Evolutionary conservation across 306 rosid genomes (phyloP).

Genomic region (Neltuma alba): DNA sequence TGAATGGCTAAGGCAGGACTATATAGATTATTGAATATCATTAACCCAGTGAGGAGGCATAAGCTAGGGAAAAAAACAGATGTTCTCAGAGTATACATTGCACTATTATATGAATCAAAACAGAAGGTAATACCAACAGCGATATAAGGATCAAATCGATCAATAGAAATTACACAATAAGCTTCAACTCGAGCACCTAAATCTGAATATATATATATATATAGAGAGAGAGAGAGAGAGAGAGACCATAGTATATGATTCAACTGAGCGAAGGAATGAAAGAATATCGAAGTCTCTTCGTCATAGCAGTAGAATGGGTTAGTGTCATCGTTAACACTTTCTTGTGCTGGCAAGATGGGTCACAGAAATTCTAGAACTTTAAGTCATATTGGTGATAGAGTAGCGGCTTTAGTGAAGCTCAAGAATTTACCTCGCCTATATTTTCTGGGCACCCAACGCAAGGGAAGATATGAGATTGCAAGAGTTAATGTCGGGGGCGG

Average conservation of each 20-base stretch:
- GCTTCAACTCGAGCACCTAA: conserved; percentile 2
- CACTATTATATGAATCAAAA: background rate
- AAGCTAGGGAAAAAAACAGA: background rate
- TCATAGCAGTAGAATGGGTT: background rate
- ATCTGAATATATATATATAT: conserved; percentile 12
- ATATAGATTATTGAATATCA: background rate
- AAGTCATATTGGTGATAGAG: background rate
- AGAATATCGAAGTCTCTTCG: background rate
- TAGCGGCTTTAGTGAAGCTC: conserved; percentile 21
- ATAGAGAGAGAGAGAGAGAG: background rate
- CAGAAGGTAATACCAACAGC: background rate
- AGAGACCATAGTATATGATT: conserved; percentile 4
- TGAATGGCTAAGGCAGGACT: background rate
- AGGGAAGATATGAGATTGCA: background rate
- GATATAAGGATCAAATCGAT: background rate
- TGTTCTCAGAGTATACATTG: background rate
- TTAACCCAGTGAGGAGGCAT: background rate
- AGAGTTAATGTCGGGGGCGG: background rate
- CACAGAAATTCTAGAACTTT: background rate
- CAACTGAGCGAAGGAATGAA: background rate
- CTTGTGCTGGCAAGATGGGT: background rate
- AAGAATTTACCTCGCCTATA: background rate
- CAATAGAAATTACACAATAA: background rate
- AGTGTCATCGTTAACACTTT: background rate
- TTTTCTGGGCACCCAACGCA: background rate